Evolutionary conservation across 306 rosid genomes (phyloP), one percentile per base, ranked within the genome.

Genomic region (Vigna reflexopilosa): DNA sequence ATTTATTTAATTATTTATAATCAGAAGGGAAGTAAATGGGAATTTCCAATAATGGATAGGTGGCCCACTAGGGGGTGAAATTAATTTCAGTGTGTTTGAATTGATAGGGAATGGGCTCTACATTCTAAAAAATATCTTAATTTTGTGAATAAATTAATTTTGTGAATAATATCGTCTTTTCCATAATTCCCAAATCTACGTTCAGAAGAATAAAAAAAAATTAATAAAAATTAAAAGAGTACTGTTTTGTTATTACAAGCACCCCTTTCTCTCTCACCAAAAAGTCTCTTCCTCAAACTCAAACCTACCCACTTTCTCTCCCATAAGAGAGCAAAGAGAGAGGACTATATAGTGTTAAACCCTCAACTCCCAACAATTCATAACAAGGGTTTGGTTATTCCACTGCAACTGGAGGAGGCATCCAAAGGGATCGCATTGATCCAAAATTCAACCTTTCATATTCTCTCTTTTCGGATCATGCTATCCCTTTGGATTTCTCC

Each of bases 341-440:
- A 48, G 49, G 7, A 67, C 5, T 2, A 56, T 13, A 24, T 36
- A 30, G 44, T 13, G 15, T 61, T 26, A 58, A 14, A 30, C 42
- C 20, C 11, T 30, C 20, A 59, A 28, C 63, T 42, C 64, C 14
- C 10, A 75, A 81, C 48, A 75, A 49, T 28, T 51, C n/a, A 58
- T 14, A 58, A 7, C 1, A 34, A 61, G 59, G 8, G 69, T 38
- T 66, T 67, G 44, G 48, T 70, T 70, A 77, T 72, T 82, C 71
- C 49, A 66, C 72, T 78, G 86, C 72, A 78, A 77, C 86, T 72
- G 42, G 72, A 83, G 86, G 61, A 83, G 76, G 76, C 80, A 83
- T 83, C 83, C 86, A 83, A 83, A 83, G 86, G 86, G 86, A 83
- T 83, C 86, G 86, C 86, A 77, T 83, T 83, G 86, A 83, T 83